phyloP scores from a whole-genome alignment of 345 rosid genomes.

The Salix koriyanagi region DNA sequence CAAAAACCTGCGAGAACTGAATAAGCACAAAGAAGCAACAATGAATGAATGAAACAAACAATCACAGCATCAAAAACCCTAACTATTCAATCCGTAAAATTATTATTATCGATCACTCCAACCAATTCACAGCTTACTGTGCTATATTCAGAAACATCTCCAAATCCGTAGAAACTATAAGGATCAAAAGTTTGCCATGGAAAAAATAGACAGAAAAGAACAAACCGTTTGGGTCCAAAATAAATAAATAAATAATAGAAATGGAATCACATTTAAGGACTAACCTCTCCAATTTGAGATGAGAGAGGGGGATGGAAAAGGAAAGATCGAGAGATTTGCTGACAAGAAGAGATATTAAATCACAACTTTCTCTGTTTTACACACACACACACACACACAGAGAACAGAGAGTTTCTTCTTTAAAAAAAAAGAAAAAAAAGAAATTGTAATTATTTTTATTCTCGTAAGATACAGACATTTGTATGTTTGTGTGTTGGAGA shows the following conservation, averaged over 20 bases:
- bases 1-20: background rate
- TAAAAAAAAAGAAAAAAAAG: too few relatives aligned
- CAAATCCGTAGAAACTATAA: background rate
- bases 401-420: too few relatives aligned
- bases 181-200: background rate
- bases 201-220: background rate
- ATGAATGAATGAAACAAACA: background rate
- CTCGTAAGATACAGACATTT: background rate
- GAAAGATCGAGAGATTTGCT: constrained; percentile 33
- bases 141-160: background rate
- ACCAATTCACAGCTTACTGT: background rate
- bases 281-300: constrained; percentile 9
- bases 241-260: background rate
- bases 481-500: background rate
- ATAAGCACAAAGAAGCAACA: background rate
- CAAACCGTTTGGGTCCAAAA: background rate
- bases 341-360: constrained; percentile 43
- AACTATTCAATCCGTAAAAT: background rate
- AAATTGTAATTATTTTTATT: background rate
- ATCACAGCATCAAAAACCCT: background rate
- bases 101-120: background rate
- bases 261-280: background rate
- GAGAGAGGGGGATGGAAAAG: constrained; percentile 4
- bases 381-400: background rate
- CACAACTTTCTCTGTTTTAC: constrained; percentile 37